A percentile compares a stretch with the other conserved stretches of the same genome.
phyloP scores from a whole-genome alignment of 176 grass and related monocot species.

The Eragrostis curvula region DNA sequence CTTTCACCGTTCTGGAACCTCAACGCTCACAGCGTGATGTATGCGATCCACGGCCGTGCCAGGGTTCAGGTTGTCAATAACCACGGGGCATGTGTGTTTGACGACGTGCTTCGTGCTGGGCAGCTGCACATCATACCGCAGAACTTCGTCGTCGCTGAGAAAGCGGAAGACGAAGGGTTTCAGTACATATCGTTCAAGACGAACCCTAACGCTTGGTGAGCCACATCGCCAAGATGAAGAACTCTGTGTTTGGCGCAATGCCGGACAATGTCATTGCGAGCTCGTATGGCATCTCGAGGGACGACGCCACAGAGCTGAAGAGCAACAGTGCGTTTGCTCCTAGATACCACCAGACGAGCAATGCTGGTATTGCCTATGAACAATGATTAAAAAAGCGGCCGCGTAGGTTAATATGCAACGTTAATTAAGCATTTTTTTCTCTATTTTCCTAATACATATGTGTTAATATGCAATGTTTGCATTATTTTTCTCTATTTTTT shows the following conservation, averaged over 20 bases:
- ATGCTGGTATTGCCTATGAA: not conserved
- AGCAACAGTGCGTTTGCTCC: too few species aligned
- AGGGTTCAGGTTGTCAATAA: not conserved
- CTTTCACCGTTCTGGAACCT: not conserved
- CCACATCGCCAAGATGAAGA: not conserved
- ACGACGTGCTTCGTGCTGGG: not conserved
- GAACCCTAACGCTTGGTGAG: not conserved
- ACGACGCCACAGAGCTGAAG: not conserved
- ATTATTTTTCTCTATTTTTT: too few species aligned
- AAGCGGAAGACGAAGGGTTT: not conserved
- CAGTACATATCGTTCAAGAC: slow-evolving; percentile 11
- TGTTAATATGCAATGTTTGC: too few species aligned
- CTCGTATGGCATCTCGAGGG: not conserved
- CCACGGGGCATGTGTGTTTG: not conserved
- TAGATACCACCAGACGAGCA: too few species aligned
- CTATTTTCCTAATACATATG: too few species aligned
- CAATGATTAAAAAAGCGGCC: too few species aligned
- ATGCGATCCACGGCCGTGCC: not conserved
- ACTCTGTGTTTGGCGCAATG: too few species aligned
- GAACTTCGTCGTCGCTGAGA: not conserved
- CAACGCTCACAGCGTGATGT: not conserved
- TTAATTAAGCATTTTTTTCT: too few species aligned
- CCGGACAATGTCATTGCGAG: not conserved
- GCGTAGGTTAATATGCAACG: too few species aligned
- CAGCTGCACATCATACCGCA: slow-evolving; percentile 11